phyloP scores from a whole-genome alignment of 352 stramenopile genomes.

The Phytopythium delawarense region DNA sequence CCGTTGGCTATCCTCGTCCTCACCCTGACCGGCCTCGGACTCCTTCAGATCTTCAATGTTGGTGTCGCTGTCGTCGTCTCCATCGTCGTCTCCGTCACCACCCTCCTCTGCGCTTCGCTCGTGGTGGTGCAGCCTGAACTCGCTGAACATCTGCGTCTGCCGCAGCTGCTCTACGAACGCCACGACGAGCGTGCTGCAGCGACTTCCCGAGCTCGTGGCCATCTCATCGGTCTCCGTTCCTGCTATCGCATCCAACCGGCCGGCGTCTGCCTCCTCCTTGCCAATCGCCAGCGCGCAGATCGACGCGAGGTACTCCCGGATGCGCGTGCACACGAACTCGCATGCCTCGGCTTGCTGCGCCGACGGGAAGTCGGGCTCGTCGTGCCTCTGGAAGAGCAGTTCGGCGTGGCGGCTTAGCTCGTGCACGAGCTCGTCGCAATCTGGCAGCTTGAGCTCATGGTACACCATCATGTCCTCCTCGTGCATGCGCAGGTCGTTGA shows the following conservation, averaged over 20 bases:
- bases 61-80: conserved; percentile 17
- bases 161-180: conserved; percentile 68
- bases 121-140: conserved; percentile 46
- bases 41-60: conserved; percentile 7
- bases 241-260: neutral
- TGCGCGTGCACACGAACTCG: conserved; percentile 58
- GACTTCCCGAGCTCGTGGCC: conserved; percentile 7
- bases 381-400: conserved; percentile 52
- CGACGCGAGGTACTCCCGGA: conserved; percentile 56
- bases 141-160: conserved; percentile 83
- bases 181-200: conserved; percentile 44
- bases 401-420: conserved; percentile 54
- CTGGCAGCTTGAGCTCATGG: conserved; percentile 73
- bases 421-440: conserved; percentile 64
- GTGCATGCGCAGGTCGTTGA: conserved; percentile 73
- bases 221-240: neutral
- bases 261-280: conserved; percentile 17
- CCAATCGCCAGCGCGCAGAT: conserved; percentile 50
- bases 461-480: conserved; percentile 68
- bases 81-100: conserved; percentile 21
- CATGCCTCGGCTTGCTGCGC: conserved; percentile 68
- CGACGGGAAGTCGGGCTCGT: conserved; percentile 55
- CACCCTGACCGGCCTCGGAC: neutral
- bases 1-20: neutral
- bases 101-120: conserved; percentile 27